Evolutionary conservation across 1,284 basidiomycete species (phyloP).

Genomic region (Trametes polyzona): DNA sequence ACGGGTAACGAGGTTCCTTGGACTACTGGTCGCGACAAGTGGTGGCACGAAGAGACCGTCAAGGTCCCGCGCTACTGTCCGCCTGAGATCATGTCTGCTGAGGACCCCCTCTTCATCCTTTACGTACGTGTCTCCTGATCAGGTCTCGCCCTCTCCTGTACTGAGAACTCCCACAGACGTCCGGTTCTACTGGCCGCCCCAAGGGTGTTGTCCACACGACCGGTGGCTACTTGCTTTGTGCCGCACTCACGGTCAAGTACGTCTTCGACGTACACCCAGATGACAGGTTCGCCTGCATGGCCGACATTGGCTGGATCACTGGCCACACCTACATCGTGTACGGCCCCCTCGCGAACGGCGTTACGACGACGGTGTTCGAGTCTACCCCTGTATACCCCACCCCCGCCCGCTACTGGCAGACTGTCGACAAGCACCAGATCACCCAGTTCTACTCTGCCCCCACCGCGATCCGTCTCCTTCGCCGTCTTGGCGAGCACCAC

Average conservation of each 20-base stretch:
- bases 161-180: conserved; percentile 59
- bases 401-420: conserved; percentile 96
- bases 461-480: conserved; percentile 91
- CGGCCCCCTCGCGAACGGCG: conserved; percentile 91
- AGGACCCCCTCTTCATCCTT: conserved; percentile 97
- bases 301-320: conserved; percentile 99
- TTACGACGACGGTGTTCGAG: conserved; percentile 94
- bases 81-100: conserved; percentile 83
- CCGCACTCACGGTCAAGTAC: conserved; percentile 91
- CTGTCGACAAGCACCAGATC: conserved; percentile 90
- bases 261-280: conserved; percentile 96
- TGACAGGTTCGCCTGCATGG: conserved; percentile 97
- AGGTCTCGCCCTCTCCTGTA: neutral
- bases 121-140: conserved; percentile 66
- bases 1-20: conserved; percentile 88
- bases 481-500: conserved; percentile 87
- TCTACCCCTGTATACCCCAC: conserved; percentile 97
- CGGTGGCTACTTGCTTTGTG: conserved; percentile 91
- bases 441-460: conserved; percentile 96
- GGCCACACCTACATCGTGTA: conserved; percentile 99
- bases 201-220: conserved; percentile 98
- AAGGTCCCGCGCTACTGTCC: conserved; percentile 92
- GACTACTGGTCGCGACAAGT: conserved; percentile 87
- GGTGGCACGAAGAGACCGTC: conserved; percentile 94
- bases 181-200: conserved; percentile 95